Evolutionary conservation across 495 filamentous ascomycete genomes (phyloP).

Genomic region (Daldinia loculata): DNA sequence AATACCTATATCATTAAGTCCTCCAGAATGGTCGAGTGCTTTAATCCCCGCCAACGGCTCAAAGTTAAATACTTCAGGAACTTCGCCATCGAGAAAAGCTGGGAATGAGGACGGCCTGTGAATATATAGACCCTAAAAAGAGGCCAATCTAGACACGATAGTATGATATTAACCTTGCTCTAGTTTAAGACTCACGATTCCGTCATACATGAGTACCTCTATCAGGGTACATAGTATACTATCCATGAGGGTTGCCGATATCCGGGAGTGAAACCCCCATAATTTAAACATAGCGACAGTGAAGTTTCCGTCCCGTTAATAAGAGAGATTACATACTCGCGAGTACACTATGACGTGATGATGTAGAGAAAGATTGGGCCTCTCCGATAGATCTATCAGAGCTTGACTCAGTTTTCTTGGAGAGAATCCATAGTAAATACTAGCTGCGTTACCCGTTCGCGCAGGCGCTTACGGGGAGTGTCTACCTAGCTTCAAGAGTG

Average conservation of each 20-base stretch:
- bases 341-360: not conserved
- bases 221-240: not conserved
- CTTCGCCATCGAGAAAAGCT: slow-evolving; percentile 1
- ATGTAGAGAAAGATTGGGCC: not conserved
- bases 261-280: too few species aligned
- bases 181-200: slow-evolving; percentile 17
- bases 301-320: too few species aligned
- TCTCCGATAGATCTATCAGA: not conserved
- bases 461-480: too few species aligned
- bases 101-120: not conserved
- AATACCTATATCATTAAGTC: not conserved
- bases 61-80: slow-evolving; percentile 24
- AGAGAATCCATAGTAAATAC: not conserved
- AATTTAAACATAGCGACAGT: too few species aligned
- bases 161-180: slow-evolving; percentile 12
- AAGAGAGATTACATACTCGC: not conserved
- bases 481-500: too few species aligned
- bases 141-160: not conserved
- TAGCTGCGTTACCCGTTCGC: too few species aligned
- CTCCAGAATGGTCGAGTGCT: slow-evolving; percentile 4
- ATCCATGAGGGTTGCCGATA: too few species aligned
- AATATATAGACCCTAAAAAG: slow-evolving; percentile 7
- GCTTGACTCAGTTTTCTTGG: not conserved
- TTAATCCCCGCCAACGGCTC: not conserved
- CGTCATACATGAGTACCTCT: slow-evolving; percentile 25